Base-by-base conservation (phyloP, 768 basidiomycete genomes). In the Coprinopsis sp. region DNA sequence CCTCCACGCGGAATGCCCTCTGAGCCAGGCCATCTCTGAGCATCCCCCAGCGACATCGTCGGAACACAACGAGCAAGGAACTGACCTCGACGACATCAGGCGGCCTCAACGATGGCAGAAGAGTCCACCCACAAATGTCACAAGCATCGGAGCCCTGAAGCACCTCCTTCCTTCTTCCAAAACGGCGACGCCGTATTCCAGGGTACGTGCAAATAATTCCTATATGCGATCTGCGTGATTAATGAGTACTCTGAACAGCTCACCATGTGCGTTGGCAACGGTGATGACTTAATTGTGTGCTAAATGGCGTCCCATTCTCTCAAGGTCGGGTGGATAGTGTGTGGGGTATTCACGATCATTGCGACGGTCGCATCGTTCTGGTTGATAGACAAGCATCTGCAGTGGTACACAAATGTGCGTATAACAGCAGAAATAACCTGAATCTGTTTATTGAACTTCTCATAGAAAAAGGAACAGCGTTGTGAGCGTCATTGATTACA, bases 381-480 rank as follows among this genome's bases (percentile, higher is more conserved):
- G 86, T 71, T 88, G n/a, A 79, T 90, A 37, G 66, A 69, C 60
- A 82, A 82, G 59, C 87, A 90, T 61, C 66, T 88, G 11, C 68
- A 69, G 38, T 85, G 80, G 77, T 89, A 86, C 56, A 83, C 81
- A 13, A 78, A 81, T 55, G 82, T 85, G 50, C 50, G 79, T 62
- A 21, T 16, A 44, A 44, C 39, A 4, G 21, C 47, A 31, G 43
- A 12, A 12, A 12, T 12, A 6, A 27, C 7, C 40, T 36, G 13
- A 31, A 24, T 14, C 14, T 16, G 18, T n/a, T 16, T 27, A 25
- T 24, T 38, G 34, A 30, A 29, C 47, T 33, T 36, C 27, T n/a
- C 51, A 1, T 54, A 85, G 83, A 83, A 82, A 78, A 66, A 66
- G 31, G 82, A 84, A 57, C 84, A 87, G 61, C 71, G 84, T 41